Evolutionary conservation across 345 rosid genomes (phyloP), one percentile per base, ranked within the genome.

Genomic region (Carallia pectinifolia): DNA sequence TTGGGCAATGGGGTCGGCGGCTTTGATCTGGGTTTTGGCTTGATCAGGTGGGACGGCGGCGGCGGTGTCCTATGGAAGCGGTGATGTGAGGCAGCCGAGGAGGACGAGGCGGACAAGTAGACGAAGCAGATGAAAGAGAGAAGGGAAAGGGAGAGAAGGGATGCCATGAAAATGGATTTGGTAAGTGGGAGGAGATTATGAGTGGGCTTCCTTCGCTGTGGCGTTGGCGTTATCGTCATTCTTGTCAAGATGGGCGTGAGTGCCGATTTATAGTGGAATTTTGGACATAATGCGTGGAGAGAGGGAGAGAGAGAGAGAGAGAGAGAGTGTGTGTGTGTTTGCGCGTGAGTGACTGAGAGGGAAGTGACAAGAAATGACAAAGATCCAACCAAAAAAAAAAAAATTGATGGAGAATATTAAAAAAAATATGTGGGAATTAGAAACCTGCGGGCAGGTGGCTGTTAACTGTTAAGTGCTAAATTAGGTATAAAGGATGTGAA

Each of bases 141-240:
- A 68, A 76, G 61, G 19, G 53, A 67, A 29, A 71, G 34, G 12
- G 76, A 53, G 71, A 75, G 6, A 63, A 72, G 55, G 27, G 83
- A 75, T 5, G 79, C 81, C 83, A 67, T 34, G 78, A 38, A 15
- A 53, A 73, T 9, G n/a, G 33, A 53, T 4, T 61, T 73, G 53
- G 44, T 6, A n/a, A 47, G 8, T 2, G 27, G 53, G 36, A 15
- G 54, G 4, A 7, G 50, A 44, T 16, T 44, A 12, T 3, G 47
- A 8, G 53, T 54, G 72, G 59, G 59, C 13, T 34, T 56, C 50
- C 56, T 68, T 58, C 12, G 50, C 23, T 10, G 61, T 12, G 67
- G 5, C 2, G 38, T 1, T 1, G 36, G 19, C 7, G 66, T 1
- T 40, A 16, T 44, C 12, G 1, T 12, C 50, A 44, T 44, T 12